phyloP scores from a whole-genome alignment of 2,329 filamentous ascomycete genomes.

The Talaromyces sp. region DNA sequence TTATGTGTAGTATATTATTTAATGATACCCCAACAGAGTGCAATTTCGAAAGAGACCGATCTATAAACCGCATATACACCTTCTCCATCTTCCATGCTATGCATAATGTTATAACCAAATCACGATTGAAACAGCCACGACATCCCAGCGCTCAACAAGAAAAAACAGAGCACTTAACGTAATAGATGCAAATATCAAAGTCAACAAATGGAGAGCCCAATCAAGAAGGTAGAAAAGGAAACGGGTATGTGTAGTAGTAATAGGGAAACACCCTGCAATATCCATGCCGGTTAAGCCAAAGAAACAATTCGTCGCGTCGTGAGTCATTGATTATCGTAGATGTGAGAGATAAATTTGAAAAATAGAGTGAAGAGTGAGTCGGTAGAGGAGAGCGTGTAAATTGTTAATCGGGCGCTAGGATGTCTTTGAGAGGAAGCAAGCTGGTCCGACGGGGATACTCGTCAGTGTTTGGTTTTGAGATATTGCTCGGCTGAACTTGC shows the following conservation, averaged over 20 bases:
- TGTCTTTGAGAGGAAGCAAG: slow-evolving; percentile 15
- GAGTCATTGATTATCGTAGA: slow-evolving; percentile 9
- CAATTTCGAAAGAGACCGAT: not conserved
- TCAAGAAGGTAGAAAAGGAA: not conserved
- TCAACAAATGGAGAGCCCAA: not conserved
- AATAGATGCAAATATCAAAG: not conserved
- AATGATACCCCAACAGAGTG: slow-evolving; percentile 5
- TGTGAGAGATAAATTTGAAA: not conserved
- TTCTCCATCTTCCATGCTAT: slow-evolving; percentile 5
- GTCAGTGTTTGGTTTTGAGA: slow-evolving; percentile 4
- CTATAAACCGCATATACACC: not conserved
- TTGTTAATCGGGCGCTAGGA: slow-evolving; percentile 7
- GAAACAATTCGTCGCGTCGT: slow-evolving; percentile 15
- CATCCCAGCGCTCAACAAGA: not conserved
- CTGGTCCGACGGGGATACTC: slow-evolving; percentile 13
- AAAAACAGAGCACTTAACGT: not conserved
- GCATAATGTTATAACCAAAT: not conserved
- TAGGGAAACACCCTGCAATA: not conserved
- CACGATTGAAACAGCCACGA: not conserved
- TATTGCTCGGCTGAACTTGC: slow-evolving; percentile 13
- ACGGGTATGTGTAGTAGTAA: not conserved
- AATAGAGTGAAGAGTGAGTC: not conserved
- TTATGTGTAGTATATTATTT: not conserved
- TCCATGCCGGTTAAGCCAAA: not conserved
- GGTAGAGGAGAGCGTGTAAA: not conserved